Conservation (phyloP, 176 grass and related monocot species). For the Aegilops tauschii region DNA sequence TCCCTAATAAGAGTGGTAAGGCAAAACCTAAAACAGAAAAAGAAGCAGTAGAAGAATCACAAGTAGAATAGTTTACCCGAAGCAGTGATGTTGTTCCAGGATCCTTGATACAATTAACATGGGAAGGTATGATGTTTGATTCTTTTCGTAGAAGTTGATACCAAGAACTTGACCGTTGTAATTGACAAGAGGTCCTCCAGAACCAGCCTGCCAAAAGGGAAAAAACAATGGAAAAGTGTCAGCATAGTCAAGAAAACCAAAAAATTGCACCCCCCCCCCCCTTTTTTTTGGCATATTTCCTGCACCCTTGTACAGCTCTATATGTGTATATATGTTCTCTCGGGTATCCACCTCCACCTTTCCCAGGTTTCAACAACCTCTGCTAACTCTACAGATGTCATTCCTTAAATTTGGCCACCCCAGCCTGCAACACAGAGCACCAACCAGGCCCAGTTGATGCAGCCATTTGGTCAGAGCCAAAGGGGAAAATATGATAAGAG, state of each 20-base stretch:
- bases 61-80: neutral
- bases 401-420: neutral
- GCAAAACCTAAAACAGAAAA: neutral
- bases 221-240: neutral
- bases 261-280: too few relatives aligned
- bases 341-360: neutral
- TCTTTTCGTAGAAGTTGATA: neutral
- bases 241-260: too few relatives aligned
- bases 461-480: neutral
- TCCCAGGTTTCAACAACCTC: neutral
- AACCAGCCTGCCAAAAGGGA: neutral
- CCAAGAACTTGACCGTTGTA: neutral
- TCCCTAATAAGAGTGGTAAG: neutral
- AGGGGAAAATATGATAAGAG: neutral
- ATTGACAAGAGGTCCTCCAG: constrained; percentile 10
- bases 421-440: neutral
- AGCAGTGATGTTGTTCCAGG: neutral
- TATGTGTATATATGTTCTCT: neutral
- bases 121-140: neutral
- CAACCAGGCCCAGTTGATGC: neutral
- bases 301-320: too few relatives aligned
- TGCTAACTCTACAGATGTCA: neutral
- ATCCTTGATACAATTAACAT: neutral
- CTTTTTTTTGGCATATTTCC: too few relatives aligned
- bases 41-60: neutral